Conservation (phyloP, 345 rosid genomes). For the Citrus unshiu region DNA sequence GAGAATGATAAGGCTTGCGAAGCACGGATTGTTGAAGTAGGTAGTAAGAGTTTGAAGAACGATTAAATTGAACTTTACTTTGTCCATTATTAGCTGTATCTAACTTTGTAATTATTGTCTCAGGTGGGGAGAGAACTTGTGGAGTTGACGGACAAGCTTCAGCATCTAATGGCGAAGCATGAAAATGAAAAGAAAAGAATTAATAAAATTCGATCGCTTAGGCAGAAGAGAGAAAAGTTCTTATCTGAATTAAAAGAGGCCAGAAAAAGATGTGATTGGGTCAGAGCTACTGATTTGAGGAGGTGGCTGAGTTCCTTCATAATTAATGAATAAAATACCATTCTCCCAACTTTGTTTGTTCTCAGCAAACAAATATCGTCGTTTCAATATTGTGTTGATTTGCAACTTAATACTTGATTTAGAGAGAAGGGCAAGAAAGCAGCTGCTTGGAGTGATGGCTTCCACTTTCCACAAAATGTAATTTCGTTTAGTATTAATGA, state of each 20-base stretch:
- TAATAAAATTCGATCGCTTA: slow-evolving; percentile 75
- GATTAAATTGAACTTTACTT: not conserved
- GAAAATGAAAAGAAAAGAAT: slow-evolving; percentile 83
- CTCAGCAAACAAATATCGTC: no score
- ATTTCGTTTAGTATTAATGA: no score
- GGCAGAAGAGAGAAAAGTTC: slow-evolving; percentile 79
- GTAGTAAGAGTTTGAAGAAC: not conserved
- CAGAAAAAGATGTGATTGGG: slow-evolving; percentile 76
- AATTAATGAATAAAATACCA: no score
- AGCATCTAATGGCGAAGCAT: slow-evolving; percentile 81
- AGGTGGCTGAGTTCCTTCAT: no score
- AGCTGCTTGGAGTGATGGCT: no score
- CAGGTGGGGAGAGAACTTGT: slow-evolving; percentile 86
- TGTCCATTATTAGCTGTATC: not conserved
- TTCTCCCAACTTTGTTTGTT: no score
- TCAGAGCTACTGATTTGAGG: slow-evolving; percentile 74
- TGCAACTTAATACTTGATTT: no score
- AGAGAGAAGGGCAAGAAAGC: no score
- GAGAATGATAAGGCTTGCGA: slow-evolving; percentile 94
- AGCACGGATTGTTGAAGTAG: slow-evolving; percentile 75
- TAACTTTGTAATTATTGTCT: not conserved
- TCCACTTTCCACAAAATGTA: no score
- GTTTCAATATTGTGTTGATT: no score
- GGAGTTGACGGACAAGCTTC: slow-evolving; percentile 84
- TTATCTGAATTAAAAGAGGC: slow-evolving; percentile 71